Percentiles rank a stretch among this genome's conserved stretches.
Evolutionary conservation across 306 rosid genomes (phyloP).

Genomic region (Vigna nakashimae): DNA sequence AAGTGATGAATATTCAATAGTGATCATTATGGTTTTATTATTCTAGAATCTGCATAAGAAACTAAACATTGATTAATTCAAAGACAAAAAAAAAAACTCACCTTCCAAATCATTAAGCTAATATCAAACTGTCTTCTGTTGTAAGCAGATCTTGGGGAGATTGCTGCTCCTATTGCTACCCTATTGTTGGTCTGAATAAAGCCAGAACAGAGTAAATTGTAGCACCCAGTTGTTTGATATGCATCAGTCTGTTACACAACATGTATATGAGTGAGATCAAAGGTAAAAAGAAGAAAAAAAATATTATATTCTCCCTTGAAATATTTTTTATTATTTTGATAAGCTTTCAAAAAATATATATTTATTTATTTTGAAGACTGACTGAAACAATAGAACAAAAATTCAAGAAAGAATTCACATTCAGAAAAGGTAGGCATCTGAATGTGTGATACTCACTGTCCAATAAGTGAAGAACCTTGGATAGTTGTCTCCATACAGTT

Average conservation of each 20-base stretch:
- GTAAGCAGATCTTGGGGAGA: constrained; percentile 83
- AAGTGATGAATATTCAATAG: not conserved
- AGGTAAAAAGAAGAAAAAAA: not conserved
- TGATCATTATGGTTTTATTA: not conserved
- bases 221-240: constrained; percentile 96
- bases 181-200: constrained; percentile 92
- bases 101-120: constrained; percentile 98
- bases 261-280: not conserved
- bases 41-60: not conserved
- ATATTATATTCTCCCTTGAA: no score
- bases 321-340: no score
- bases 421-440: no score
- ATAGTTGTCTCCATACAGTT: constrained; percentile 88
- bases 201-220: constrained; percentile 94
- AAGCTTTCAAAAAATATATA: no score
- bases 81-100: constrained; percentile 38
- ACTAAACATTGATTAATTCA: not conserved
- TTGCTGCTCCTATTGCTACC: constrained; percentile 97
- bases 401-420: no score
- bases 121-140: constrained; percentile 89
- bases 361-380: no score
- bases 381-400: no score
- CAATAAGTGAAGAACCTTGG: constrained; percentile 98
- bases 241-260: constrained; percentile 78
- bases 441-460: constrained; percentile 72